Base-by-base conservation (phyloP, 495 filamentous ascomycete species). In the Pseudevernia furfuracea region DNA sequence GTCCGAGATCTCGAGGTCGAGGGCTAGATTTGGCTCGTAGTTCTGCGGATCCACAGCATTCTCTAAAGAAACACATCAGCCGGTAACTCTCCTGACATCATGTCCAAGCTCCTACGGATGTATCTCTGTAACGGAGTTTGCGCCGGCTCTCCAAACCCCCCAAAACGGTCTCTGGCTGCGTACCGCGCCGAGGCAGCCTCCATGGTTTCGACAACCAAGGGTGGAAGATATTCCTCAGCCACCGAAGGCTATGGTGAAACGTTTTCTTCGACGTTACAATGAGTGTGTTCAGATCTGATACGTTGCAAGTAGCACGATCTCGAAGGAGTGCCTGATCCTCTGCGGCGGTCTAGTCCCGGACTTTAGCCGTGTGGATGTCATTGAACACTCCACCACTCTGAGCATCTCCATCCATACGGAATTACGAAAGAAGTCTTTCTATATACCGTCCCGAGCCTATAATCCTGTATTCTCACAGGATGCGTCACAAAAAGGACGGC, bases 1-100 rank as follows among this genome's bases (percentile, higher is more conserved):
- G 79, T 98, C 94, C 64, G 91, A 81, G 71, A 98, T 96, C 83
- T 98, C 94, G 73, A 98, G 88, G 75, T 92, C 92, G 64, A 97
- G 82, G 59, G 93, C 95, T 60, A 98, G 86, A 73, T 97, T 97
- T 63, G 94, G 92, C 78, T 97, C 95, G 80, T 90, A 96, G 78
- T 97, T 97, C 67, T 91, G 87, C 46, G 94, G 89, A 72, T 93
- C 92, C 76, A 94, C 97, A 69, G 94, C 94, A 77, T 90, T 90
- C 69, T 92, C 87, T 89, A 58, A 19, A 46, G 37, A 44, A 8
- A n/a, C 58, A 3, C 58, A 57, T 68, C 60, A 61, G 64, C 58
- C 32, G 46, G 39, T 15, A 9, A 6, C 17, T 14, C 7, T 6
- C 57, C 62, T 57, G 59, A 52, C 19, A 49, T 63, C 19, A 11